Evolutionary conservation across 208 protist species (phyloP), one percentile per base, ranked within the genome.

Genomic region (Crithidia mellificae): DNA sequence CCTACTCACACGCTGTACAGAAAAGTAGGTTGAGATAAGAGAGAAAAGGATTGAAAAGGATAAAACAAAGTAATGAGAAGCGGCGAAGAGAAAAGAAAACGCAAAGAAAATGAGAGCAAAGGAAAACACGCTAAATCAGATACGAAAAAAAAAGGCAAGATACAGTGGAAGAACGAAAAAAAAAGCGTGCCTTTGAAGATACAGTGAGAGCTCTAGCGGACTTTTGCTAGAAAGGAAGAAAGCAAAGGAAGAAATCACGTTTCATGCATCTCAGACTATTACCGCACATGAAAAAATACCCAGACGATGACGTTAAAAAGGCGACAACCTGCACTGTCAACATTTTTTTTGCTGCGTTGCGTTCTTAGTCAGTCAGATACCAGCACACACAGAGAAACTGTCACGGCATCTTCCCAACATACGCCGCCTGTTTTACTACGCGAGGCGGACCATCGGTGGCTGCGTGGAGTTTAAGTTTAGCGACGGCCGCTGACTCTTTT

Each of bases 81-180:
- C 34, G 34, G 34, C 34, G 11, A 11, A 11, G 34, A 38, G 3
- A 52, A 38, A 9, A 53, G 17, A 58, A 34, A 56, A 30, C 38
- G 25, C 29, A 68, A 2, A 68, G 55, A 52, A 25, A 68, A 25
- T 32, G 20, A 56, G 9, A 47, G 41, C 19, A 47, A 47, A n/a
- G n/a, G 8, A 22, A 38, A 58, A 30, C 11, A n/a, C n/a, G n/a
- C n/a, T n/a, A n/a, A n/a, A n/a, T n/a, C n/a, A n/a, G n/a, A 19
- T 20, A 38, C 19, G 6, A 29, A 43, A 47, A 32, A 59, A 38
- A 52, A 47, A 50, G 57, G 41, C 32, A 61, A 46, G 41, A n/a
- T 46, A 46, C 41, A 38, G 34, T 38, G 34, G 11, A 5, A 38
- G 34, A 38, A 38, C 34, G 34, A 5, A 38, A 38, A 38, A 38